Evolutionary conservation across 2,329 filamentous ascomycete genomes (phyloP).

Genomic region (Xenoacremonium recifei): DNA sequence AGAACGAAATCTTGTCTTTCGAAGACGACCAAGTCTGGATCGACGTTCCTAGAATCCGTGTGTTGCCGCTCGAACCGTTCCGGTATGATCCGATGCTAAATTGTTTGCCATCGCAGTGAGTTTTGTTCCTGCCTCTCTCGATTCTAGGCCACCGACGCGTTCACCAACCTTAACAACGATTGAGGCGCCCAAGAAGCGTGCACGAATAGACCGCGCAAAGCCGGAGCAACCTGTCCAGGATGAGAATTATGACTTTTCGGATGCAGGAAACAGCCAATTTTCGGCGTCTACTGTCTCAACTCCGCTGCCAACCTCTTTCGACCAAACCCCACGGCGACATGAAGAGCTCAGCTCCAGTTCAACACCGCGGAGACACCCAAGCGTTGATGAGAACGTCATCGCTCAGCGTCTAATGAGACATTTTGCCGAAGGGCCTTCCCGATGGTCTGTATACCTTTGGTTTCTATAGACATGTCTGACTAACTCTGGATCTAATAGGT

Average conservation of each 20-base stretch:
- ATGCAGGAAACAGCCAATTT: neutral
- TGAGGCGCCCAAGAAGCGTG: no score
- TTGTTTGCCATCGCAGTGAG: neutral
- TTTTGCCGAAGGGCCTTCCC: conserved; percentile 19
- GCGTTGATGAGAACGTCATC: conserved; percentile 7
- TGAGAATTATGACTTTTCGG: neutral
- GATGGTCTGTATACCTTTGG: conserved; percentile 3
- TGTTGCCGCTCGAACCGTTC: neutral
- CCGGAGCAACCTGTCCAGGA: neutral
- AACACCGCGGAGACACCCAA: no score
- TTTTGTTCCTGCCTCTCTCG: no score
- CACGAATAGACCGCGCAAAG: neutral
- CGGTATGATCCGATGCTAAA: neutral
- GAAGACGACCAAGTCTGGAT: conserved; percentile 16
- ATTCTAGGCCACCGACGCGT: no score
- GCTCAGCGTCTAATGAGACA: conserved; percentile 13
- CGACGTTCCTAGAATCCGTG: conserved; percentile 13
- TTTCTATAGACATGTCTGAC: rapidly evolving
- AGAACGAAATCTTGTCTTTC: conserved; percentile 11
- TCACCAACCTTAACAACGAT: neutral
- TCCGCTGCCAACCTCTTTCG: neutral
- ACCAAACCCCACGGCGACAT: neutral
- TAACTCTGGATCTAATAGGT: conserved; percentile 5
- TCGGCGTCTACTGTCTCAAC: neutral
- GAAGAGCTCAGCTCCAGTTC: no score